Conservation (phyloP, 345 rosid species). For the Geranium brycei region DNA sequence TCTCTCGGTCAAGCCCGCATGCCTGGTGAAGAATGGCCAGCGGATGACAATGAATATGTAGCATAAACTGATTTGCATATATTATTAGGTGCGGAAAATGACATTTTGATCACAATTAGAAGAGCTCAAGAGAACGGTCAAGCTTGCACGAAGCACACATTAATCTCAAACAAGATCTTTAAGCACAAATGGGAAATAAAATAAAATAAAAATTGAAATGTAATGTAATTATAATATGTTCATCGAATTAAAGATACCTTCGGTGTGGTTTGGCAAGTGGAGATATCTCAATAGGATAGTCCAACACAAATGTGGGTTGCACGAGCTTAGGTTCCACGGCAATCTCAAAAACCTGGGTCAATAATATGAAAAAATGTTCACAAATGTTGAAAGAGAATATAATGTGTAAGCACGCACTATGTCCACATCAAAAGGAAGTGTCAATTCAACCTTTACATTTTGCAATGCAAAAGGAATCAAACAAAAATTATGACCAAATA, state of each 20-base stretch:
- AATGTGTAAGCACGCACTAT: background rate
- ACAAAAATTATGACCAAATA: background rate
- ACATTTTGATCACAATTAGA: background rate
- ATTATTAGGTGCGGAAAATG: background rate
- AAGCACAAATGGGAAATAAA: too few species aligned
- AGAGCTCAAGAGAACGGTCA: background rate
- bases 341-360: constrained; percentile 68
- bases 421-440: background rate
- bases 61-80: background rate
- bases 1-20: constrained; percentile 72
- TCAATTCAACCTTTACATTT: background rate
- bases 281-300: constrained; percentile 90
- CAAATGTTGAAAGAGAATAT: constrained; percentile 4
- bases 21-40: constrained; percentile 19
- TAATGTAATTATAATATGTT: background rate
- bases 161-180: too few species aligned
- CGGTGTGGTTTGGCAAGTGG: constrained; percentile 91
- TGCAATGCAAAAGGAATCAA: background rate
- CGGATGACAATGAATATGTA: constrained; percentile 3
- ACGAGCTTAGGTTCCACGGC: constrained; percentile 78
- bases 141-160: background rate
- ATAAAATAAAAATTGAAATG: too few species aligned
- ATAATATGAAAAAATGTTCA: constrained; percentile 3
- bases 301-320: constrained; percentile 92
- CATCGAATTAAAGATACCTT: constrained; percentile 29